These are phyloP conservation scores for Tympanopsis confertula DNA, from an alignment of 2,329 filamentous ascomycete species.

Conservation along the genomic window DNA sequence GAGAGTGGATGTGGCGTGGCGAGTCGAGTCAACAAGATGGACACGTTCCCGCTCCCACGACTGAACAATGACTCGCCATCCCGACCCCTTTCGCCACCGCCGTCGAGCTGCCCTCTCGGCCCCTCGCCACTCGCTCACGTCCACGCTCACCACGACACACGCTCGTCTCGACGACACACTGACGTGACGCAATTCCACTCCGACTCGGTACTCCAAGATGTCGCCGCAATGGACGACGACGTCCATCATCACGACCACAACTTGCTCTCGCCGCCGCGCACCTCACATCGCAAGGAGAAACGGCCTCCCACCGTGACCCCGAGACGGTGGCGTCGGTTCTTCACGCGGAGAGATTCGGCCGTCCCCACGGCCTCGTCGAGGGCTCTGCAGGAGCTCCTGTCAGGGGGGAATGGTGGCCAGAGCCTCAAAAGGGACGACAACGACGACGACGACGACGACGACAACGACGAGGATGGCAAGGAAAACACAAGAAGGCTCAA, in stretches of 20 bases:
- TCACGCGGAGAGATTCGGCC: background rate
- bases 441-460: background rate
- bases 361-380: no score
- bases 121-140: background rate
- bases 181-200: no score
- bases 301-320: slow-evolving; percentile 2
- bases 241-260: no score
- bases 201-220: no score
- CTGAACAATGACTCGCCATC: no score
- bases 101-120: background rate
- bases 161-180: no score
- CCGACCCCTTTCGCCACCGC: background rate
- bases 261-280: background rate
- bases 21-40: no score
- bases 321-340: slow-evolving; percentile 3
- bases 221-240: background rate
- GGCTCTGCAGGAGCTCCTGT: background rate
- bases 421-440: background rate
- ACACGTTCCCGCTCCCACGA: no score
- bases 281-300: background rate
- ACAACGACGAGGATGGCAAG: background rate
- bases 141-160: background rate
- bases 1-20: no score
- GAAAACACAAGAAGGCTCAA: background rate
- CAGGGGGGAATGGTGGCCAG: background rate